Evolutionary conservation across 2,329 filamentous ascomycete genomes (phyloP).

Genomic region (Fusarium burgessii): DNA sequence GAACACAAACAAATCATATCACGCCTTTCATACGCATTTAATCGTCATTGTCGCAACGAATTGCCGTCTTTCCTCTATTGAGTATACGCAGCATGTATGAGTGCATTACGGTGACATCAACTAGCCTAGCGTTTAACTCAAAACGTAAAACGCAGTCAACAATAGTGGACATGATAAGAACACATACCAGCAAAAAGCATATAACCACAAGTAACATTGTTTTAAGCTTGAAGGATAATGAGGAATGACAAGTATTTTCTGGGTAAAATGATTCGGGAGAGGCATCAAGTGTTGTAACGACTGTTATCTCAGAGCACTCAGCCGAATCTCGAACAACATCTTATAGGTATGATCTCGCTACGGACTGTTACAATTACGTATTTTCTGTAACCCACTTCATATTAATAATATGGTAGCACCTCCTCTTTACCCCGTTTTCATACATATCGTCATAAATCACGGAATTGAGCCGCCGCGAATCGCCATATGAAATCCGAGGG

Average conservation of each 20-base stretch:
- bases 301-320: not conserved
- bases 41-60: slow-evolving; percentile 3
- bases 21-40: not conserved
- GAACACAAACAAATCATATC: not conserved
- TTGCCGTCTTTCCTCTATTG: not conserved
- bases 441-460: slow-evolving; percentile 26
- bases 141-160: not conserved
- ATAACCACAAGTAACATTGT: not conserved
- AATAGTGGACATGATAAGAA: not conserved
- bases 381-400: not conserved
- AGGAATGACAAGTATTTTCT: not conserved
- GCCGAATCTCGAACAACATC: not conserved
- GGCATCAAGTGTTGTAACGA: not conserved
- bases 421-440: not conserved
- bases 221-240: not conserved
- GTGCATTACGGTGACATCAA: not conserved
- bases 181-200: not conserved
- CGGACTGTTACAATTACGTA: not conserved
- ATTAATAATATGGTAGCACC: not conserved
- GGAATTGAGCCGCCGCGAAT: slow-evolving; percentile 33
- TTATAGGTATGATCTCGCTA: not conserved
- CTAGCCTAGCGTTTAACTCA: not conserved
- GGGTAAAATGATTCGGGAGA: not conserved
- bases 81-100: not conserved
- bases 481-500: slow-evolving; percentile 19